A percentile compares a stretch with the other conserved stretches of the same genome.
These are phyloP conservation scores for Hibiscus mutabilis DNA, from an alignment of 345 rosid species.

Conservation along the genomic window DNA sequence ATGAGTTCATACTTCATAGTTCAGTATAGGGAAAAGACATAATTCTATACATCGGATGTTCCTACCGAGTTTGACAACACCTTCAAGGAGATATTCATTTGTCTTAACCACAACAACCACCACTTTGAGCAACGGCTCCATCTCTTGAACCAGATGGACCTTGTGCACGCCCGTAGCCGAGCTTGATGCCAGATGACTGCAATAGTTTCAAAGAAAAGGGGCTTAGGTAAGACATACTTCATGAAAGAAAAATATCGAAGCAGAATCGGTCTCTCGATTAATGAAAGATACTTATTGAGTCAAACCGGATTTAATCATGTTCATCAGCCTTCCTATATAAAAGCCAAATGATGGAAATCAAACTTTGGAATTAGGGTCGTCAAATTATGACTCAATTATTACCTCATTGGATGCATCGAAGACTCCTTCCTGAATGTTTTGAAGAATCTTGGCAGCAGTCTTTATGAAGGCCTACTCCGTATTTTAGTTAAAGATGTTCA, in stretches of 20 bases:
- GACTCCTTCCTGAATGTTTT: constrained; percentile 84
- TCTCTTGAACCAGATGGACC: constrained; percentile 71
- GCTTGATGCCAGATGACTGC: constrained; percentile 92
- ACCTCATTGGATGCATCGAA: constrained; percentile 95
- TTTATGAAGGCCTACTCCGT: constrained; percentile 66
- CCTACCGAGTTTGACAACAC: background rate
- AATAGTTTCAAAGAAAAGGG: constrained; percentile 6
- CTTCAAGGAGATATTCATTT: background rate
- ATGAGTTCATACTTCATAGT: background rate
- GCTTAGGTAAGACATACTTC: background rate
- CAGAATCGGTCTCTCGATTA: background rate
- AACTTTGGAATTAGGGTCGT: too few species aligned
- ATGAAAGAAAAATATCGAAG: too few species aligned
- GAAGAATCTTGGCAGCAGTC: constrained; percentile 88
- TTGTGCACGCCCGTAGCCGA: constrained; percentile 76
- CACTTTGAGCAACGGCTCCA: constrained; percentile 64
- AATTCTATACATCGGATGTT: constrained; percentile 31
- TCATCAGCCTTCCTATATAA: too few species aligned
- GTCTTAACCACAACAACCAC: constrained; percentile 63
- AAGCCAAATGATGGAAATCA: too few species aligned
- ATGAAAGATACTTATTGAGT: background rate
- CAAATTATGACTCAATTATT: background rate
- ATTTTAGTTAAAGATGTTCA: background rate
- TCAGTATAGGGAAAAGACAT: background rate
- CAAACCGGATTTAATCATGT: background rate